Evolutionary conservation across 2,329 filamentous ascomycete genomes (phyloP), one percentile per base, ranked within the genome.

Genomic region (Xylaria sp.): DNA sequence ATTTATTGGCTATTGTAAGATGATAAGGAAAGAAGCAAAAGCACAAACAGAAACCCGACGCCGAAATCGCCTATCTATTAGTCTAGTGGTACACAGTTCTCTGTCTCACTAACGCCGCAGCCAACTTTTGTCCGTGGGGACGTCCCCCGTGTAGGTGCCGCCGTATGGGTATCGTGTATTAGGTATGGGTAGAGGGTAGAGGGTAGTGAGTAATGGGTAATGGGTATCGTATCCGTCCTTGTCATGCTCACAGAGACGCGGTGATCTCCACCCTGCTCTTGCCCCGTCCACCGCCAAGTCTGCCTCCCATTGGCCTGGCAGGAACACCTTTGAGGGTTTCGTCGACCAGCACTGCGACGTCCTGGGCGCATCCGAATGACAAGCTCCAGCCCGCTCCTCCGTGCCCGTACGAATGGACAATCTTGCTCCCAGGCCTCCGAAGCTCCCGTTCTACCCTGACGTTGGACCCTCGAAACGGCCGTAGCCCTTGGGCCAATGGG

Each of bases 361-460:
- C 81, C 25, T 74, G 73, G 12, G 81, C 81, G 63, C 81, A 82
- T 0, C 81, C 81, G 68, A 82, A 82, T 0, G 78, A 79, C 65
- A 83, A 65, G 56, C 76, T 80, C 83, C 83, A 84, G 4, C 82
- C 83, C 2, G 81, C 79, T 4, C 81, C 83, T 5, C 82, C 82
- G 58, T 84, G 83, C 1, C 83, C 83, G 69, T 84, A 84, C 1
- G 78, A 80, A 63, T 84, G 83, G 2, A 84, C 78, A 54, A 83
- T 81, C n/a, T 78, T 77, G 70, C 78, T 80, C 10, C 73, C 72
- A 18, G 73, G 66, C 61, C 73, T 65, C 46, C 79, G 77, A 15
- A 80, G 74, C 69, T 85, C 83, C 0, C 81, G 77, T 73, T 84
- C 82, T 8, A 85, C 81, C 9, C 82, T 78, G 4, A 84, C 81